These are phyloP conservation scores for Dendrobium huoshanense DNA, from an alignment of 106 monocot species.

Conservation along the genomic window DNA sequence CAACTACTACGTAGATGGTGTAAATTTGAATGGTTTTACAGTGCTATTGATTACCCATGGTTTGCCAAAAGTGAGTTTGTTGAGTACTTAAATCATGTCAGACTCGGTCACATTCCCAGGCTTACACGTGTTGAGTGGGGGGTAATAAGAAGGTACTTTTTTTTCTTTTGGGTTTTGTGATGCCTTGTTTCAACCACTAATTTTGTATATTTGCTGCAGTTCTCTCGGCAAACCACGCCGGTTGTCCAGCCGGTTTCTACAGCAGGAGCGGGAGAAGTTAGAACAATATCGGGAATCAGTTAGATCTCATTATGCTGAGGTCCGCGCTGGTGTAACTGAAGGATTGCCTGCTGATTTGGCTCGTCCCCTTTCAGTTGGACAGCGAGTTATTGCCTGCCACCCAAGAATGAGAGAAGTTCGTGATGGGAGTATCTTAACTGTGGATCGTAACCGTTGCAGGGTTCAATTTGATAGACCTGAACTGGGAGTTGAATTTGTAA, in stretches of 20 bases:
- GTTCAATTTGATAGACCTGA: conserved; percentile 98
- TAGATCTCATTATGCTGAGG: conserved; percentile 74
- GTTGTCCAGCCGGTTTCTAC: conserved; percentile 67
- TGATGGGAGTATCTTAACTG: conserved; percentile 91
- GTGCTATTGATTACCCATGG: conserved; percentile 99
- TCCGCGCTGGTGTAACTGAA: conserved; percentile 69
- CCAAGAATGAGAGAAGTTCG: conserved; percentile 97
- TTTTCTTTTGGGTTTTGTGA: neutral
- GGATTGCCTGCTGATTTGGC: conserved; percentile 90
- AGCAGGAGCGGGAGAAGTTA: conserved; percentile 87
- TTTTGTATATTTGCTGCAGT: conserved; percentile 25
- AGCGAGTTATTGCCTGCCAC: conserved; percentile 96
- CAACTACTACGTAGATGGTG: conserved; percentile 86
- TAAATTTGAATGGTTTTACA: conserved; percentile 97
- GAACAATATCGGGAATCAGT: conserved; percentile 90
- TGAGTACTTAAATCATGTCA: conserved; percentile 93
- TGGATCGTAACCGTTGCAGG: conserved; percentile 73
- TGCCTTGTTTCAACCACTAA: neutral
- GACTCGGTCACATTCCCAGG: conserved; percentile 89
- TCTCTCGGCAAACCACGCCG: conserved; percentile 98
- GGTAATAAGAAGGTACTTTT: conserved; percentile 80
- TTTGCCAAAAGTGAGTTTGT: conserved; percentile 98
- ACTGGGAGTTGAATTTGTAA: conserved; percentile 88
- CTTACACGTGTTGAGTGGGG: conserved; percentile 98
- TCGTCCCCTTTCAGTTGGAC: conserved; percentile 89